A percentile compares a stretch with the other conserved stretches of the same genome.
Conservation (phyloP, 441 rosid species). For the Erodium moschatum region DNA sequence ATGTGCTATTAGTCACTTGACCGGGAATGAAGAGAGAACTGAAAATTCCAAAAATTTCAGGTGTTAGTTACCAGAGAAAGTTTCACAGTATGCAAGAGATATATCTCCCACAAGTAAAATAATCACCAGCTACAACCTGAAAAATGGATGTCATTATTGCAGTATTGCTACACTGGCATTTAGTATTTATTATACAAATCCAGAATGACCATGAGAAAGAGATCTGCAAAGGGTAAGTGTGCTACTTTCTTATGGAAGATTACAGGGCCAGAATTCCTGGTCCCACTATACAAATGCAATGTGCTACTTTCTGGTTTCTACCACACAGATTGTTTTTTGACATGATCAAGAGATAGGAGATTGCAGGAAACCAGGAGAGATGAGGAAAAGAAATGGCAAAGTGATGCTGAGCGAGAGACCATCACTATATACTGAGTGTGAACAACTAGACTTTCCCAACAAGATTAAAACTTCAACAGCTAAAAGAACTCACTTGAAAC, state of each 20-base stretch:
- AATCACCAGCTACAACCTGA: background rate
- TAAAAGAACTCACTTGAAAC: no score
- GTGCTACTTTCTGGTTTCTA: no score
- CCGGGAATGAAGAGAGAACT: conserved; percentile 52
- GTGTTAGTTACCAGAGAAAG: conserved; percentile 14
- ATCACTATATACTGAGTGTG: no score
- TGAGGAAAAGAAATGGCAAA: no score
- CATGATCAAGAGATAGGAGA: no score
- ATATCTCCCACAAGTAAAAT: background rate
- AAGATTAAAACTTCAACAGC: no score
- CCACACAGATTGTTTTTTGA: no score
- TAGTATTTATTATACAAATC: background rate
- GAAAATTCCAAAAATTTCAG: conserved; percentile 21
- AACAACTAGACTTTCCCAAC: no score
- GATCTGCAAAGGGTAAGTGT: background rate
- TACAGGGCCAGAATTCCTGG: no score
- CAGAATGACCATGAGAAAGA: background rate
- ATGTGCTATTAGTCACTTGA: conserved; percentile 31
- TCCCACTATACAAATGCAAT: no score
- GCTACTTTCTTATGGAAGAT: background rate
- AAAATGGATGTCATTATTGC: background rate
- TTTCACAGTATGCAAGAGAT: background rate
- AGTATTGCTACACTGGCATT: background rate
- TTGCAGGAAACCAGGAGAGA: no score
- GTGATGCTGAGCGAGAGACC: no score